Percentiles rank a stretch among this genome's conserved stretches.
These are phyloP conservation scores for Pseudozyma tsukubaensis DNA, from an alignment of 1,284 basidiomycete genomes.

Conservation along the genomic window DNA sequence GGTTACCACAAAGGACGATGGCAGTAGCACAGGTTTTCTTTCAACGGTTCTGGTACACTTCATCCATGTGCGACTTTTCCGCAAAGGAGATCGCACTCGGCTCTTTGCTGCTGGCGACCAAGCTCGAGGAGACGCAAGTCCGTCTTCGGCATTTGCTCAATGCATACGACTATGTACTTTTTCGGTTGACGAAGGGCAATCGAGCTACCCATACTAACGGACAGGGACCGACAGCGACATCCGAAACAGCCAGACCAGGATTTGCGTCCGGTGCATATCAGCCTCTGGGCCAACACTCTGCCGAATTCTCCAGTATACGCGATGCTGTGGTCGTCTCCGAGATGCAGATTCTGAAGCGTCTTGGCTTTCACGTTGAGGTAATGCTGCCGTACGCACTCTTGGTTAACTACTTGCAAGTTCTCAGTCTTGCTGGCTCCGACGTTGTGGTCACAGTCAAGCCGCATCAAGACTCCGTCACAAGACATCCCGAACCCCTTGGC, in stretches of 20 bases:
- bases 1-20: conserved; percentile 95
- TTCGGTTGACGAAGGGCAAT: conserved; percentile 1
- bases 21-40: conserved; percentile 96
- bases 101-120: conserved; percentile 91
- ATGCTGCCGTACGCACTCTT: conserved; percentile 92
- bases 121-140: conserved; percentile 91
- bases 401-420: conserved; percentile 91
- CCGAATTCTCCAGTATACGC: conserved; percentile 21
- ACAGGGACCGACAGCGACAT: neutral
- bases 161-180: conserved; percentile 82
- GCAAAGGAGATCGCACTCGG: conserved; percentile 92
- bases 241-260: neutral
- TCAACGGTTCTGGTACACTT: conserved; percentile 96
- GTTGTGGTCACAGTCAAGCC: conserved; percentile 11
- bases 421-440: conserved; percentile 74
- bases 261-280: conserved; percentile 73
- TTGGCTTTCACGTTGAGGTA: conserved; percentile 72
- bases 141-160: conserved; percentile 94
- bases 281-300: conserved; percentile 12
- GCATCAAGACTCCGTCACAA: neutral
- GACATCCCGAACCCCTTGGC: neutral
- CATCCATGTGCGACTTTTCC: conserved; percentile 91
- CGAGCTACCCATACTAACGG: neutral
- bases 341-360: conserved; percentile 92
- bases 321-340: conserved; percentile 91